Percentiles rank a stretch among this genome's conserved stretches.
Conservation (phyloP, 352 stramenopile species). For the Globisporangium middletonii region DNA sequence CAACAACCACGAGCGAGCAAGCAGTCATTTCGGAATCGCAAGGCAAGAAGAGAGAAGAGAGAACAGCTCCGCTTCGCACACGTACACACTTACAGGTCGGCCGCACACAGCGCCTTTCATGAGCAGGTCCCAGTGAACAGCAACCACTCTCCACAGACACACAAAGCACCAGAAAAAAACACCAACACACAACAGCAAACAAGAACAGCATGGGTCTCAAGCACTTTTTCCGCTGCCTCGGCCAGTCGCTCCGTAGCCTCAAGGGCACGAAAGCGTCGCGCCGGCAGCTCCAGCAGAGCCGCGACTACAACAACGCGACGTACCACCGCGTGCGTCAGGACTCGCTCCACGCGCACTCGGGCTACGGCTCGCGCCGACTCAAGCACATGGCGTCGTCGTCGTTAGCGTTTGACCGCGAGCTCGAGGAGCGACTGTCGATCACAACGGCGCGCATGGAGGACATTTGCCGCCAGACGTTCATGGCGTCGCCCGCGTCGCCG, state of each 20-base stretch:
- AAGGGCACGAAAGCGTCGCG: constrained; percentile 9
- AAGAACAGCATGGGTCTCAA: constrained; percentile 8
- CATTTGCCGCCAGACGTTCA: constrained; percentile 13
- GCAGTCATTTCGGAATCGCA: too few relatives aligned
- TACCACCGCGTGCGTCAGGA: constrained; percentile 13
- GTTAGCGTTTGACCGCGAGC: constrained; percentile 12
- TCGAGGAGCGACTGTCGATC: constrained; percentile 13
- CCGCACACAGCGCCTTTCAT: too few relatives aligned
- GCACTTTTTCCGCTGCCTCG: constrained; percentile 15
- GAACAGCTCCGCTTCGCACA: too few relatives aligned
- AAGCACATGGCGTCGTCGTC: constrained; percentile 10
- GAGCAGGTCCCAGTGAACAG: too few relatives aligned
- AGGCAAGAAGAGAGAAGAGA: too few relatives aligned
- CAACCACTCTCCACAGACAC: background rate
- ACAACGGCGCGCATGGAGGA: constrained; percentile 15
- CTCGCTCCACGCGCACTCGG: background rate
- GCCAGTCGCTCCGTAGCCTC: constrained; percentile 11
- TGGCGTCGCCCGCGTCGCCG: constrained; percentile 9
- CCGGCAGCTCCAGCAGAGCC: constrained; percentile 9
- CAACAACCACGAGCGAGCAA: too few relatives aligned
- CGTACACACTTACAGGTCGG: too few relatives aligned
- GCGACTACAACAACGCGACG: constrained; percentile 12
- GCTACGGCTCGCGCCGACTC: constrained; percentile 2
- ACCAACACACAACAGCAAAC: background rate
- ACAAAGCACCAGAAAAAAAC: constrained; percentile 1